phyloP scores from a whole-genome alignment of 192 early-diverging fungal genomes.

The Rhizophagus sp. region DNA sequence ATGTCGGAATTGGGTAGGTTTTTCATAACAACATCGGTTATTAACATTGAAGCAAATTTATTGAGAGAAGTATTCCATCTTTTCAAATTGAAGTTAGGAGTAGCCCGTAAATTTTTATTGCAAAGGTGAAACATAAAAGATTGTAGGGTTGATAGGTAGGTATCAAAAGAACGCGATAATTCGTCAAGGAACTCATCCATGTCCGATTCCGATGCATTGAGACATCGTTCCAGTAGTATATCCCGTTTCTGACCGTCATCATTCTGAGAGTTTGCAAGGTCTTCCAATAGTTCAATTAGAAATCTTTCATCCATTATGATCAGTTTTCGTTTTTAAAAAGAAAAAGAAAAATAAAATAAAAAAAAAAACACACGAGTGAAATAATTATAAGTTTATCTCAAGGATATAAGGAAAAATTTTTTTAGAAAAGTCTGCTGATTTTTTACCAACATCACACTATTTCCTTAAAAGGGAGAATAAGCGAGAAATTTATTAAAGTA shows the following conservation, averaged over 20 bases:
- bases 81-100: not conserved
- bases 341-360: no score
- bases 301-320: not conserved
- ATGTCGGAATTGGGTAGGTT: not conserved
- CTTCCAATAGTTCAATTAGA: conserved; percentile 13
- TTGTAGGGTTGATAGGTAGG: not conserved
- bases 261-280: not conserved
- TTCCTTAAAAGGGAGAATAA: no score
- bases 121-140: not conserved
- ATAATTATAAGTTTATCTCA: no score
- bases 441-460: no score
- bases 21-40: not conserved
- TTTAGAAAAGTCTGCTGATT: no score
- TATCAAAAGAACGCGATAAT: not conserved
- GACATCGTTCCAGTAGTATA: not conserved
- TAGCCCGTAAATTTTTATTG: not conserved
- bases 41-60: not conserved
- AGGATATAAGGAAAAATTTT: no score
- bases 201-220: not conserved
- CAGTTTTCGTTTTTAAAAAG: not conserved
- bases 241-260: not conserved
- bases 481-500: no score
- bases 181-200: conserved; percentile 4
- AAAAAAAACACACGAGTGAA: no score
- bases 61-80: not conserved